These are phyloP conservation scores for Ustilago hordei DNA, from an alignment of 1,284 basidiomycete genomes.

Conservation along the genomic window DNA sequence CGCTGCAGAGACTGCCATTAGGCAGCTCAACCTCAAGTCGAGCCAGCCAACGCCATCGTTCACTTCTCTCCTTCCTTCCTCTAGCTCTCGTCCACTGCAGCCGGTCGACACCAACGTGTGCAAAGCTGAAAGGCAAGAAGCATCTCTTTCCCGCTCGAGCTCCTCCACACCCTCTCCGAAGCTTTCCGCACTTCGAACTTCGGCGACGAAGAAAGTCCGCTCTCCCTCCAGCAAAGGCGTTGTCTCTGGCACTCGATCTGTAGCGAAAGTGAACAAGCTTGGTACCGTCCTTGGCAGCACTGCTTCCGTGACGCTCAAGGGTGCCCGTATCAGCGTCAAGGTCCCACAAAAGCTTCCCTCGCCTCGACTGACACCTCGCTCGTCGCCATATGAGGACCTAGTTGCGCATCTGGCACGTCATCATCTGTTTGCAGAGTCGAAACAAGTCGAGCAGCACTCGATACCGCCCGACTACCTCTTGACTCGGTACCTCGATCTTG, in stretches of 20 bases:
- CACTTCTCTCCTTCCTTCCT: neutral
- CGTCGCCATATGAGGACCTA: conserved; percentile 48
- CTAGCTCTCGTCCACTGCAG: conserved; percentile 21
- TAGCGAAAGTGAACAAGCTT: conserved; percentile 10
- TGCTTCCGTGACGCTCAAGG: conserved; percentile 24
- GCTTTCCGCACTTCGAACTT: neutral
- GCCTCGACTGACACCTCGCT: conserved; percentile 26
- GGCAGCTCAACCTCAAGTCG: neutral
- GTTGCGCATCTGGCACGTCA: conserved; percentile 40
- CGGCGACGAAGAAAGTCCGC: conserved; percentile 18
- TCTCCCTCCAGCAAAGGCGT: conserved; percentile 19
- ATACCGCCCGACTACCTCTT: conserved; percentile 43
- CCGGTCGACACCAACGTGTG: conserved; percentile 26
- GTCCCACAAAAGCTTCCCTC: conserved; percentile 45
- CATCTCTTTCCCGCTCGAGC: neutral
- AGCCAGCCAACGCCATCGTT: neutral
- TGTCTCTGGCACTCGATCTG: conserved; percentile 3
- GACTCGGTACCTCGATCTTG: conserved; percentile 30
- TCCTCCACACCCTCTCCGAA: conserved; percentile 13
- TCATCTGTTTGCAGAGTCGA: conserved; percentile 33
- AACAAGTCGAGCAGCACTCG: conserved; percentile 15
- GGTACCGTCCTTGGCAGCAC: conserved; percentile 9
- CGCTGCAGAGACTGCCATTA: neutral
- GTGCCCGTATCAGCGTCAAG: conserved; percentile 36
- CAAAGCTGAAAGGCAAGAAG: conserved; percentile 17